Conservation (phyloP, 2,329 filamentous ascomycete species). For the Exophiala viscosa region DNA sequence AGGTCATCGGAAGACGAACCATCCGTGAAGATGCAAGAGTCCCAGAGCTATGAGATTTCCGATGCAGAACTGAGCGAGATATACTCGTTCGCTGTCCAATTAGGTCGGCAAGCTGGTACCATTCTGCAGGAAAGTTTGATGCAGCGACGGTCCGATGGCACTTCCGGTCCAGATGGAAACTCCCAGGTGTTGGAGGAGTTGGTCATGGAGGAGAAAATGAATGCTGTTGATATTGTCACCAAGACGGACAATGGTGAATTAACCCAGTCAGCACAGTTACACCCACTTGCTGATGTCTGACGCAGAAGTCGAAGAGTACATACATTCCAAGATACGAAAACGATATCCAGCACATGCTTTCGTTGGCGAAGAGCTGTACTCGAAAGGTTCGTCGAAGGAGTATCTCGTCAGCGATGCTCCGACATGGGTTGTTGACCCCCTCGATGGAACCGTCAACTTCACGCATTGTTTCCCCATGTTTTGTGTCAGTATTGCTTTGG, state of each 20-base stretch:
- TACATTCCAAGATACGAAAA: conserved; percentile 55
- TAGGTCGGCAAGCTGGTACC: conserved; percentile 66
- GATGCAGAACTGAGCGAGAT: conserved; percentile 57
- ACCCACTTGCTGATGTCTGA: background rate
- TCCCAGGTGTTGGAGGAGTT: conserved; percentile 35
- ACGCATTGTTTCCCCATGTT: conserved; percentile 78
- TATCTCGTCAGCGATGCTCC: conserved; percentile 63
- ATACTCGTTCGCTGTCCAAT: conserved; percentile 66
- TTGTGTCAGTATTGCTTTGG: conserved; percentile 71
- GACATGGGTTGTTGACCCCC: conserved; percentile 73
- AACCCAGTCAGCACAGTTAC: background rate
- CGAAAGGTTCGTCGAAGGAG: conserved; percentile 61
- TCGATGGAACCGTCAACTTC: conserved; percentile 78
- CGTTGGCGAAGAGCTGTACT: conserved; percentile 73
- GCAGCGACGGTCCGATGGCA: conserved; percentile 43
- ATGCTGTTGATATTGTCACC: conserved; percentile 72
- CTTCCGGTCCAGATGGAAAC: background rate
- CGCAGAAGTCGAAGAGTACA: conserved; percentile 68
- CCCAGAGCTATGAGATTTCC: conserved; percentile 8
- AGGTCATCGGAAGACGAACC: too few species aligned
- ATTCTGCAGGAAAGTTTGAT: conserved; percentile 64
- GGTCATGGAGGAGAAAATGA: conserved; percentile 64
- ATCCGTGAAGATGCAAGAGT: background rate
- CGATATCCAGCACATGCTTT: conserved; percentile 69
- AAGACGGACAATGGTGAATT: conserved; percentile 66